Evolutionary conservation across 2,329 filamentous ascomycete genomes (phyloP).

Genomic region (Nakataea oryzae): DNA sequence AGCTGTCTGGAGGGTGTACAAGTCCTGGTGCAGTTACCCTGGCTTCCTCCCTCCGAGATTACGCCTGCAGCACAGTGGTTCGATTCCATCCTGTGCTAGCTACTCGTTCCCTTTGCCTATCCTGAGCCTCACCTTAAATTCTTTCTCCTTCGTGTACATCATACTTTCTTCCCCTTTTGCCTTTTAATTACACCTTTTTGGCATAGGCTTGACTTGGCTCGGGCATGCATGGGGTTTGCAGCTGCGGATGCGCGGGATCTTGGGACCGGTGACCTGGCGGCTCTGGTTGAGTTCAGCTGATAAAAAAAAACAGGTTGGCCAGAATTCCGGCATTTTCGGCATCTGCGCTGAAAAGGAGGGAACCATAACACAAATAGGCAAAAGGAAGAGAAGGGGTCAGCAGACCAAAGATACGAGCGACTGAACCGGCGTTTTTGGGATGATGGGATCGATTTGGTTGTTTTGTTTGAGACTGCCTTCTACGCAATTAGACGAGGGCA

Average conservation of each 20-base stretch:
- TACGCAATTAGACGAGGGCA: background rate
- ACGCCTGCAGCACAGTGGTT: background rate
- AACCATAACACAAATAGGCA: background rate
- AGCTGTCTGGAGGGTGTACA: background rate
- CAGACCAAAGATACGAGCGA: background rate
- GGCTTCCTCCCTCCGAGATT: background rate
- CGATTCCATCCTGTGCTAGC: background rate
- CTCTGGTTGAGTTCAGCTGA: background rate
- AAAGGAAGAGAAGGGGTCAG: background rate
- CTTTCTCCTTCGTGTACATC: constrained; percentile 4
- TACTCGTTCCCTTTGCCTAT: background rate
- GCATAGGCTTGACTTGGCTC: background rate
- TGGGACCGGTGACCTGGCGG: background rate
- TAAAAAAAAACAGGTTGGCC: background rate
- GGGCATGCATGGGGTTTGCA: background rate
- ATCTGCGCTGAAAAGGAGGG: background rate
- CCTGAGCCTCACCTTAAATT: background rate
- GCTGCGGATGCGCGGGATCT: background rate
- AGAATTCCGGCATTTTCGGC: background rate
- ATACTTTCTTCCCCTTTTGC: background rate
- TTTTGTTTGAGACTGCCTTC: background rate
- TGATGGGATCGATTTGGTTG: background rate
- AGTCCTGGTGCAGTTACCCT: background rate
- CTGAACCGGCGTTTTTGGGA: background rate
- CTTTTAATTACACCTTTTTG: constrained; percentile 1